Evolutionary conservation across 192 early-diverging fungal species (phyloP), one percentile per base, ranked within the genome.

Genomic region (Entomortierella beljakovae): DNA sequence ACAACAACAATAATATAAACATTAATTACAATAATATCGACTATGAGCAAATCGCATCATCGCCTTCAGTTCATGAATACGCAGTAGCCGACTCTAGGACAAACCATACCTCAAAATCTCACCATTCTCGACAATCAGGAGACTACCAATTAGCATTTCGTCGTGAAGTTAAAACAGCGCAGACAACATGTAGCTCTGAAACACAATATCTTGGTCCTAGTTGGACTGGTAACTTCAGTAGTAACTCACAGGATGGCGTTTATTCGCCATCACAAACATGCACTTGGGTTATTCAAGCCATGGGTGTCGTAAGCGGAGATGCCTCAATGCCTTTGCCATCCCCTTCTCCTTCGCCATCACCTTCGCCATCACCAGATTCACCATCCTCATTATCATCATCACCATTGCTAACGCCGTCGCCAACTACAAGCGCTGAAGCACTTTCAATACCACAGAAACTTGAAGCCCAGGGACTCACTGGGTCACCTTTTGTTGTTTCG

Each of bases 261-360:
- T 64, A 70, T 35, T 61, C 67, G 29, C 15, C 61, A 10, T 2
- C 35, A 8, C 61, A 68, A 15, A 42, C 67, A 18, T 79, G 75
- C 25, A 70, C 31, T 16, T 79, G 75, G 75, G 70, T 50, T 8
- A 69, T 79, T 6, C 53, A 52, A 6, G n/a, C 48, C 7, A 50
- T 34, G 5, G 57, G 34, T 15, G 4, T 15, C 29, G 8, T 51
- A 51, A 23, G 31, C 37, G 33, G 33, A 35, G 42, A n/a, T n/a
- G n/a, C n/a, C n/a, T n/a, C 9, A 42, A 43, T 9, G 20, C 3
- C 61, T 6, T 23, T 6, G 6, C 11, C 35, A 15, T 20, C 46
- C 26, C 61, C 61, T 4, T 46, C 42, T 15, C 28, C 59, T 3
- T 22, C 20, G 1, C 57, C 57, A 22, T 28, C 59, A 15, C 59